Evolutionary conservation across 768 basidiomycete species (phyloP).

Genomic region (Daedalea quercina): DNA sequence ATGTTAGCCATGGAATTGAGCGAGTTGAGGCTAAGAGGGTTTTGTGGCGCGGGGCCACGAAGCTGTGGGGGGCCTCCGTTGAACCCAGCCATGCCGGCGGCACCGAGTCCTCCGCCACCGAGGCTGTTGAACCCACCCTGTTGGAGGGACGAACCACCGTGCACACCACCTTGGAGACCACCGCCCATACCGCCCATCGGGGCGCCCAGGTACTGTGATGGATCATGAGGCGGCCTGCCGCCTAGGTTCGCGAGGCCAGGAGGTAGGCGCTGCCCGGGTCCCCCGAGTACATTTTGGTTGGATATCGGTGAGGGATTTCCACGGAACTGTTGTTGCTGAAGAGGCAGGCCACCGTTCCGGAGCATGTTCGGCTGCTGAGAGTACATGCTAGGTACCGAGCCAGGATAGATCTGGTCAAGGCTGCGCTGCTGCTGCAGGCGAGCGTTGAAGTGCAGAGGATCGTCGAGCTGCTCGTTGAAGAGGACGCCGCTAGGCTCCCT

Average conservation of each 20-base stretch:
- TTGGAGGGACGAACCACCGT: slow-evolving; percentile 34
- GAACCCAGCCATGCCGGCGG: slow-evolving; percentile 12
- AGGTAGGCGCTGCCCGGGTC: slow-evolving; percentile 50
- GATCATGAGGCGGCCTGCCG: slow-evolving; percentile 75
- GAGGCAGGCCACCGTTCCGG: slow-evolving; percentile 45
- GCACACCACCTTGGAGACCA: slow-evolving; percentile 39
- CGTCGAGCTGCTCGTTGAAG: slow-evolving; percentile 51
- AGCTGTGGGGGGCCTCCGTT: slow-evolving; percentile 33
- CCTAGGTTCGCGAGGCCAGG: slow-evolving; percentile 80
- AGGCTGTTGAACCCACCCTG: slow-evolving; percentile 50
- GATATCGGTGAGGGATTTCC: slow-evolving; percentile 62
- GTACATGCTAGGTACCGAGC: slow-evolving; percentile 41
- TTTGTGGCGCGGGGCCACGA: slow-evolving; percentile 47
- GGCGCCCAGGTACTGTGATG: slow-evolving; percentile 47
- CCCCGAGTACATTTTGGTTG: slow-evolving; percentile 38
- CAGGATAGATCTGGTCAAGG: slow-evolving; percentile 51
- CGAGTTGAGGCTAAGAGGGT: slow-evolving; percentile 37
- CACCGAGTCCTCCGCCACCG: slow-evolving; percentile 20
- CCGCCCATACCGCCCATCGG: slow-evolving; percentile 27
- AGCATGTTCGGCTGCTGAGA: slow-evolving; percentile 35
- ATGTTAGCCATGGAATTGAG: slow-evolving; percentile 47
- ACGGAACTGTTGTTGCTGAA: slow-evolving; percentile 54
- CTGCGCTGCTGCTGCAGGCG: slow-evolving; percentile 49
- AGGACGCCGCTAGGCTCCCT: slow-evolving; percentile 49
- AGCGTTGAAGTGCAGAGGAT: slow-evolving; percentile 52